These are phyloP conservation scores for Juglanconis oblonga DNA, from an alignment of 2,329 filamentous ascomycete species.

Conservation along the genomic window DNA sequence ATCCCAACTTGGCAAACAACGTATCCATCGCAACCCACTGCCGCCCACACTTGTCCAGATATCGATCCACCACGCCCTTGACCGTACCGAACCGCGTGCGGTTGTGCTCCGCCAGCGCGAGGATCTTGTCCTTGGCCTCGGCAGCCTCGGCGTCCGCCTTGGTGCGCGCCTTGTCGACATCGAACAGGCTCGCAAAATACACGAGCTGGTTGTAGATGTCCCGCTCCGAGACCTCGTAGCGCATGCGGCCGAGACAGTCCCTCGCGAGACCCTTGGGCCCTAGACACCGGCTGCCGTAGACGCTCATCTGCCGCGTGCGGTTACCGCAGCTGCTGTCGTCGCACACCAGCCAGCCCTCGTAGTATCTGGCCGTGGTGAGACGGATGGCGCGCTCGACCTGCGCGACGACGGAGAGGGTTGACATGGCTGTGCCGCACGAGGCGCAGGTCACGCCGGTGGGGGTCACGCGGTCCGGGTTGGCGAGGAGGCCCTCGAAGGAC, in stretches of 20 bases:
- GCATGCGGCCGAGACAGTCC: slow-evolving; percentile 84
- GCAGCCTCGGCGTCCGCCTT: slow-evolving; percentile 42
- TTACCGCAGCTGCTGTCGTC: slow-evolving; percentile 84
- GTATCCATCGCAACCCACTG: slow-evolving; percentile 94
- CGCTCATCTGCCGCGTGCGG: slow-evolving; percentile 86
- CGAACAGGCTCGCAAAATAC: slow-evolving; percentile 81
- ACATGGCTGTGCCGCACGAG: slow-evolving; percentile 62
- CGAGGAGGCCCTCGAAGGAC: slow-evolving; percentile 72
- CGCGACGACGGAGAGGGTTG: slow-evolving; percentile 72
- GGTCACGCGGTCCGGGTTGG: slow-evolving; percentile 58
- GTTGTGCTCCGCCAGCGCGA: slow-evolving; percentile 78
- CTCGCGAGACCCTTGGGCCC: slow-evolving; percentile 81
- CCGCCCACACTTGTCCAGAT: slow-evolving; percentile 84
- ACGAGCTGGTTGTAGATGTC: slow-evolving; percentile 92
- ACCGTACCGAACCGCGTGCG: slow-evolving; percentile 72
- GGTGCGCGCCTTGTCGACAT: slow-evolving; percentile 75
- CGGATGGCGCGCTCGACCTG: slow-evolving; percentile 87
- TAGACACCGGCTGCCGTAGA: slow-evolving; percentile 86
- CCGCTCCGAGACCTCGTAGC: slow-evolving; percentile 83
- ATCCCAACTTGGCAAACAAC: slow-evolving; percentile 70
- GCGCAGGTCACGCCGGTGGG: slow-evolving; percentile 74
- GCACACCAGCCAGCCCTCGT: slow-evolving; percentile 88
- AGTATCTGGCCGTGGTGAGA: slow-evolving; percentile 76
- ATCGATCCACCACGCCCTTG: slow-evolving; percentile 74
- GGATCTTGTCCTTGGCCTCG: slow-evolving; percentile 62